Base-by-base conservation (phyloP, 2,329 filamentous ascomycete species). In the Neospermospora avenae region DNA sequence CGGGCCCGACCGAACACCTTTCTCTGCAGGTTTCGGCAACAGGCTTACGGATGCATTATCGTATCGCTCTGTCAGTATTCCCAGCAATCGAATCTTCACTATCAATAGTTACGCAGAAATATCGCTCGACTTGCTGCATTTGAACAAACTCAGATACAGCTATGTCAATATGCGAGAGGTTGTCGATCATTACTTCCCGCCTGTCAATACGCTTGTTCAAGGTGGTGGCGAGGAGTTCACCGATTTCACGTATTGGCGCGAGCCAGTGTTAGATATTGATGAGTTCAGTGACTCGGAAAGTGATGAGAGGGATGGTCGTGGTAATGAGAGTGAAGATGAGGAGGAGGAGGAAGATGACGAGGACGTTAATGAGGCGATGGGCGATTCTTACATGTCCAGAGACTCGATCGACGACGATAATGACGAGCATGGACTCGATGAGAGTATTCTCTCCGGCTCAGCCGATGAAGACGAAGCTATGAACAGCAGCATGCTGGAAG, bases 101-200 rank as follows among this genome's bases (percentile, higher is more conserved):
- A 99, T 99, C 80, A 99, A 99, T 75, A 95, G 91, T 57, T 96
- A 98, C 71, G 93, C 93, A 1, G 95, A 99, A 74, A 93, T 99
- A 31, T 93, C 89, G 28, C 79, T 99, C 22, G 93, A 98, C 72
- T 79, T 99, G 46, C 79, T 98, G 45, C 93, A 87, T 64, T 81
- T 98, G 57, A 97, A 96, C 76, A 96, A 92, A 74, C 90, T 98
- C 73, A 96, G 95, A 77, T 93, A 96, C 70, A 96, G 90, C 65
- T 99, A 99, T 73, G 91, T 96, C 63, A 93, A 91, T 70, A 99
- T 99, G 87, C 88, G 91, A 62, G 96, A 99, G 74, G 88, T 99
- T 61, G 91, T 99, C 6, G 95, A 99, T 73, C 95, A 99, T 75
- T 98, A 96, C 78, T 99, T 99, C 74, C 95, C 95, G 6, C 91